Evolutionary conservation across 2,329 filamentous ascomycete species (phyloP).

Genomic region (Fusarium abutilonis): DNA sequence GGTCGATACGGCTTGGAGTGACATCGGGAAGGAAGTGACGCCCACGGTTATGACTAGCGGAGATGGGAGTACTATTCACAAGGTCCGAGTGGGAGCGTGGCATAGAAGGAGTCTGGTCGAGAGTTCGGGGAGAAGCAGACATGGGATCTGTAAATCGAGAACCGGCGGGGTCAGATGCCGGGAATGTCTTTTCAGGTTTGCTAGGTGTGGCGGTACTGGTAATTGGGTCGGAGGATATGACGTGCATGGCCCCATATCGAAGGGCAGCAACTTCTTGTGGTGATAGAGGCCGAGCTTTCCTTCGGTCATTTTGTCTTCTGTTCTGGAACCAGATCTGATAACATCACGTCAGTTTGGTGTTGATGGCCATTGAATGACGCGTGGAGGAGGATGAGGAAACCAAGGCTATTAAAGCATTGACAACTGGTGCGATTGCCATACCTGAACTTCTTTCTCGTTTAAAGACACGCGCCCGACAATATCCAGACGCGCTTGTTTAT

Average conservation of each 20-base stretch:
- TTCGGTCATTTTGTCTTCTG: conserved; percentile 88
- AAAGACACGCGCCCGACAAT: conserved; percentile 88
- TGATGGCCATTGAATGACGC: conserved; percentile 26
- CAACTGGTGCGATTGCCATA: conserved; percentile 56
- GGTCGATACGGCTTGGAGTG: conserved; percentile 43
- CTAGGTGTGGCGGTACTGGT: conserved; percentile 42
- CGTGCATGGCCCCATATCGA: conserved; percentile 64
- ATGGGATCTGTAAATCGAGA: conserved; percentile 41
- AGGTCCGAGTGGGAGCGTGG: conserved; percentile 41
- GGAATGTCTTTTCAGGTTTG: conserved; percentile 44
- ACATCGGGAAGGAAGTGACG: conserved; percentile 35
- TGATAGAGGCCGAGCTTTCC: conserved; percentile 85
- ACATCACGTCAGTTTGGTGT: conserved; percentile 28
- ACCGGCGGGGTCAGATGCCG: conserved; percentile 44
- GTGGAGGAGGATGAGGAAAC: neutral
- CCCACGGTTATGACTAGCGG: conserved; percentile 31
- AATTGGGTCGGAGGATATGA: conserved; percentile 59
- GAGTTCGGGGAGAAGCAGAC: conserved; percentile 40
- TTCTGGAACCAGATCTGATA: conserved; percentile 98
- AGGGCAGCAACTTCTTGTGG: conserved; percentile 77
- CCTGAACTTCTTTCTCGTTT: conserved; percentile 96
- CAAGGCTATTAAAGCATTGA: neutral
- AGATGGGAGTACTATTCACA: conserved; percentile 43
- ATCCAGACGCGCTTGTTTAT: conserved; percentile 84
- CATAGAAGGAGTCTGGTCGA: conserved; percentile 43